Base-by-base conservation (phyloP, 768 basidiomycete genomes). In the Cystobasidium tubakii region DNA sequence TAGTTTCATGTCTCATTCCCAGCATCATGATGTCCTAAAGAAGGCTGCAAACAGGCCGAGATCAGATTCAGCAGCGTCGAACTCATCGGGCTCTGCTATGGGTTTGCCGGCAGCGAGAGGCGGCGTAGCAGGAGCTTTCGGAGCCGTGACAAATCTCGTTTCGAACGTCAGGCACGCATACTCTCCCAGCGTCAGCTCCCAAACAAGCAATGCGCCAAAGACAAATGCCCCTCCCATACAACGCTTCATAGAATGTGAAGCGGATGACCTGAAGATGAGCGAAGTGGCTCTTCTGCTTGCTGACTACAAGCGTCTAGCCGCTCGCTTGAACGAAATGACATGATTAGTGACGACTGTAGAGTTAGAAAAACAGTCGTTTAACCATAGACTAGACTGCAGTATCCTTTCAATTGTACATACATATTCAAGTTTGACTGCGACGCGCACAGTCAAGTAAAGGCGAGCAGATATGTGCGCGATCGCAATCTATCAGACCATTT, bases 281-380 rank as follows among this genome's bases (percentile, higher is more conserved):
- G 95, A 99, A 77, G 87, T 97, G 0, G 86, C 84, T 0, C 87
- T 89, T 76, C 83, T 99, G 53, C 82, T 98, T 79, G 82, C 83
- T 36, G 94, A 96, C 76, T 97, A 78, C 39, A 53, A 73, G 50
- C 57, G 66, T 39, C 42, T 77, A 1, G 77, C 75, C 13, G 64
- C 34, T 7, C 66, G 46, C 44, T 42, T 70, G 46, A 60, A 46
- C 63, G 27, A 31, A 9, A 33, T 9, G 25, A 29, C 62, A 7
- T 53, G 25, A 42, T 63, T 73, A n/a, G n/a, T n/a, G n/a, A n/a
- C n/a, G 62, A n/a, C 6, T 7, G 17, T 42, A 42, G 42, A 42
- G 7, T 42, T 42, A 7, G 42, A 17, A 42, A 17, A 42, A 17
- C 7, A 42, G 42, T 42, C 9, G n/a, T n/a, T n/a, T n/a, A n/a